phyloP scores from a whole-genome alignment of 306 rosid species.

The Acacia acuminata region DNA sequence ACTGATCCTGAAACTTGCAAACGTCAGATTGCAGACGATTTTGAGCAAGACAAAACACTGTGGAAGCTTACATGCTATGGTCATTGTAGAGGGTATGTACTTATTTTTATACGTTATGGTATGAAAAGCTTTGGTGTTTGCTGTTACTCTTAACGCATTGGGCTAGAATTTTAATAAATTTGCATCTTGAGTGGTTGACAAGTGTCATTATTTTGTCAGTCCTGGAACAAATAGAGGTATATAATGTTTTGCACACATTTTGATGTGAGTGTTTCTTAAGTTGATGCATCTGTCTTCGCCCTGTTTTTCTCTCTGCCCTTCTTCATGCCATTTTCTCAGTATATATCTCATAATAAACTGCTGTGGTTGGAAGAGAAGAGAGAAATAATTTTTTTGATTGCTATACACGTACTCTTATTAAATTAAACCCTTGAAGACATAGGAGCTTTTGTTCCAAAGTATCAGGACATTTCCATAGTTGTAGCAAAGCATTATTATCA shows the following conservation, averaged over 20 bases:
- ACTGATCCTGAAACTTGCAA: constrained; percentile 81
- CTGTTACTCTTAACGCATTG: not conserved
- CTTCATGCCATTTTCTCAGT: not conserved
- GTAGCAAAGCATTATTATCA: not conserved
- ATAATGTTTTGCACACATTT: not conserved
- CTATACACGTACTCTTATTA: not conserved
- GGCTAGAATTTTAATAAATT: not conserved
- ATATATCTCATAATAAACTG: not conserved
- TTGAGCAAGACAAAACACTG: constrained; percentile 72
- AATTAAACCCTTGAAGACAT: not conserved
- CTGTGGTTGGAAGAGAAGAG: not conserved
- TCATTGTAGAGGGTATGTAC: constrained; percentile 69
- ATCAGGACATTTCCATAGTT: not conserved
- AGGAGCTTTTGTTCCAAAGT: not conserved
- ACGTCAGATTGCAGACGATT: constrained; percentile 72
- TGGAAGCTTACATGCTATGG: constrained; percentile 92
- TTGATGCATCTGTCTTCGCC: not conserved
- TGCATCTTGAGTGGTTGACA: not conserved
- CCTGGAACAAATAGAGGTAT: not conserved
- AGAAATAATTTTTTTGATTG: not conserved
- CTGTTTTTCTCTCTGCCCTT: not conserved
- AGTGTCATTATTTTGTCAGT: not conserved
- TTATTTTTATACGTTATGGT: not conserved
- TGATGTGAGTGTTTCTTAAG: not conserved
- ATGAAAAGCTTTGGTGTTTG: constrained; percentile 3